These are phyloP conservation scores for Talaromyces thailandensis DNA, from an alignment of 495 filamentous ascomycete species.

Conservation along the genomic window DNA sequence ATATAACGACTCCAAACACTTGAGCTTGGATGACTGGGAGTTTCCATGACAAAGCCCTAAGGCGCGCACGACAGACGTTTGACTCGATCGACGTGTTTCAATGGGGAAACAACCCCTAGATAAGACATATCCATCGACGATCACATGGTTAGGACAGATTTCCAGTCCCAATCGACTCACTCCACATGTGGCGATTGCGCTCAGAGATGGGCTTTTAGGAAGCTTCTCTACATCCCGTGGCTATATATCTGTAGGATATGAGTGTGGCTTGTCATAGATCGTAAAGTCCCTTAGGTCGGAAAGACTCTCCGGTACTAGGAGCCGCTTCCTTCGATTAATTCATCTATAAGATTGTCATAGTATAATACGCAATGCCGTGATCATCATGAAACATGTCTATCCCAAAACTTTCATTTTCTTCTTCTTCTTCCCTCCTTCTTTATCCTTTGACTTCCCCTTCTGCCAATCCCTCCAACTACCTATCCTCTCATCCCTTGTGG, in stretches of 20 bases:
- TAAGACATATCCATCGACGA: neutral
- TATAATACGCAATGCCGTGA: neutral
- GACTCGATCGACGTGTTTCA: neutral
- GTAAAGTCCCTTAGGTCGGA: neutral
- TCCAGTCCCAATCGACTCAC: too few species aligned
- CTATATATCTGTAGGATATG: too few species aligned
- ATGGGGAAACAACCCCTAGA: neutral
- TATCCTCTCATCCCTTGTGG: slow-evolving; percentile 83
- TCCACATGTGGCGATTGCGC: too few species aligned
- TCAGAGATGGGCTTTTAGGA: too few species aligned
- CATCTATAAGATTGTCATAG: neutral
- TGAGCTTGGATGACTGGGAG: too few species aligned
- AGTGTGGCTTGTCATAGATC: neutral
- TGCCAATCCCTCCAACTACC: slow-evolving; percentile 91
- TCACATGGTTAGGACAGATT: too few species aligned
- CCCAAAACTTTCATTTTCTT: slow-evolving; percentile 85
- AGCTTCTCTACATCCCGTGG: too few species aligned
- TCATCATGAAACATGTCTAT: slow-evolving; percentile 12
- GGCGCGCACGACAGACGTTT: neutral
- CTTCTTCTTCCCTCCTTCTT: slow-evolving; percentile 70
- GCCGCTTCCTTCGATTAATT: neutral
- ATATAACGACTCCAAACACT: too few species aligned
- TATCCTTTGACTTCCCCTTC: slow-evolving; percentile 49
- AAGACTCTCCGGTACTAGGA: neutral
- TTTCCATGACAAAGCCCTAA: too few species aligned